Base-by-base conservation (phyloP, 2,329 filamentous ascomycete genomes). In the Fusarium concolor region DNA sequence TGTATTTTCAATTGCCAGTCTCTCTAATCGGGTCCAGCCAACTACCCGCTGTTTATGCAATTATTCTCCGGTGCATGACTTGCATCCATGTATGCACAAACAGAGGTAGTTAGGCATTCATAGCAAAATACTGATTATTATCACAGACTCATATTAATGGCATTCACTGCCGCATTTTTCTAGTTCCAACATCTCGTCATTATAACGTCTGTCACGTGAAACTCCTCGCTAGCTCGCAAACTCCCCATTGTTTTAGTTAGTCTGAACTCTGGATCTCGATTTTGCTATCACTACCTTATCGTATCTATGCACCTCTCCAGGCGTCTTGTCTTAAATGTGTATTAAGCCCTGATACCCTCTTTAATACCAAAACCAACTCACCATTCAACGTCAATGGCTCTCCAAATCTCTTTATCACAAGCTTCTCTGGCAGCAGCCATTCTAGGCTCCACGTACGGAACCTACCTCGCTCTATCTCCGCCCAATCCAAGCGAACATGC, bases 401-500 rank as follows among this genome's bases (percentile, higher is more conserved):
- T 57, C 5, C 42, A 54, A 22, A 31, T 45, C n/a, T 59, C 56
- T 1, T 12, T 71, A 3, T 33, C 64, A 5, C 74, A 75, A 28
- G 37, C 55, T 10, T 64, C 67, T 7, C 39, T 74, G 10, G 71
- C 65, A 14, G 62, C 64, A 9, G 62, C 74, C 2, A 70, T 79
- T 14, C 17, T 77, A 5, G 67, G 67, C 35, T 76, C 78, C 6
- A 56, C 71, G 10, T 47, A 67, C 15, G 78, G 76, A 4, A 78
- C 73, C 14, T 79, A 77, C 39, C 17, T 73, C 22, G 74, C 73
- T 28, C 56, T 78, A 18, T 71, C 73, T 5, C 76, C 77, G 8
- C 78, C 78, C 5, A 77, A 79, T 44, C 75, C 73, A 10, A 65
- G 52, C 31, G 58, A 59, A 1, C 51, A 67, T 9, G 28, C 43